Evolutionary conservation across 345 rosid species (phyloP), one percentile per base, ranked within the genome.

Genomic region (Eucalyptus caleyi): DNA sequence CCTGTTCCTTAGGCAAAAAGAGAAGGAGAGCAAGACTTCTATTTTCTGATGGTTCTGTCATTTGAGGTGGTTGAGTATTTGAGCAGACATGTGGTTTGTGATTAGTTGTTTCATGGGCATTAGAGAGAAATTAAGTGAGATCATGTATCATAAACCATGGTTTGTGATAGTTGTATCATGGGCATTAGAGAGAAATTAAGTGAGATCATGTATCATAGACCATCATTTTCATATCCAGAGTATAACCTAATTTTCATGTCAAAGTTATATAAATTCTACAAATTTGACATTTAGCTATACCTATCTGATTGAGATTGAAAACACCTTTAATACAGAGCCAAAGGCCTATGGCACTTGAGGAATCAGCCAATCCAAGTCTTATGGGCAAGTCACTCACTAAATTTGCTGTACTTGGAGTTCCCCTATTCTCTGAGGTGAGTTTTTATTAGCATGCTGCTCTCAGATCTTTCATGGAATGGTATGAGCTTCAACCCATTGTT

Each of bases 401-500:
- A 93, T 89, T 98, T 91, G 99, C 99, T 90, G 89, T 98, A 91
- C 95, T 98, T 89, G 98, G 97, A 81, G 92, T 97, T 89, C 89
- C 92, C 88, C 91, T 93, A 87, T 80, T 90, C 91, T 90, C 91
- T 82, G 81, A 93, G 94, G 99, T 97, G 92, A 90, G 72, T 27
- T 69, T 83, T 62, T 89, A 77, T 77, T 77, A 40, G 83, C 89
- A 50, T 62, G 86, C 11, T 62, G 45, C 23, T n/a, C 10, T 24
- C 26, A n/a, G 60, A 51, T 56, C 37, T 49, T 40, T 80, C 44
- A 24, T n/a, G 27, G 51, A 9, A 32, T 59, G 59, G 13, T 88
- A n/a, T 77, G 47, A 77, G 30, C 5, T 77, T 8, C 7, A 44
- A 40, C 47, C 85, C 30, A 21, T 77, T 77, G 85, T 40, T 21